Conservation (phyloP, 2,329 filamentous ascomycete species). For the Nigrospora osmanthi region DNA sequence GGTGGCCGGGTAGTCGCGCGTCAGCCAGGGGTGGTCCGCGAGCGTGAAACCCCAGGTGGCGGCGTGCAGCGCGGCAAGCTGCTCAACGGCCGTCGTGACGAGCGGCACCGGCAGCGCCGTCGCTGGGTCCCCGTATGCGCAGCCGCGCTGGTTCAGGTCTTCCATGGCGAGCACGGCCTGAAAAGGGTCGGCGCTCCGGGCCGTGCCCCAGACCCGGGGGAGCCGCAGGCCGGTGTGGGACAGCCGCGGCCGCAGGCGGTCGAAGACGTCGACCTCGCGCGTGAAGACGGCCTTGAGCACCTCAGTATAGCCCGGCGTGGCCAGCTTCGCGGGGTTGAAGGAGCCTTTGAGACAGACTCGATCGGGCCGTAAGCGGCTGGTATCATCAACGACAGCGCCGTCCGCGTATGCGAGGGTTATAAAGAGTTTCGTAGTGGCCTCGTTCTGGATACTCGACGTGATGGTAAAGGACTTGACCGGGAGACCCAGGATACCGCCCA, state of each 20-base stretch:
- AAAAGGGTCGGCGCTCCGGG: slow-evolving; percentile 13
- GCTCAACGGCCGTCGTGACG: slow-evolving; percentile 25
- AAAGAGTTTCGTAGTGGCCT: slow-evolving; percentile 18
- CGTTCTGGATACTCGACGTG: slow-evolving; percentile 13
- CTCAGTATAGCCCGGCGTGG: slow-evolving; percentile 20
- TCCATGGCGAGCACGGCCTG: slow-evolving; percentile 30
- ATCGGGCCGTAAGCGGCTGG: slow-evolving; percentile 7
- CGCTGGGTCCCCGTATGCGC: slow-evolving; percentile 24
- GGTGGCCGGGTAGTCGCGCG: slow-evolving; percentile 27
- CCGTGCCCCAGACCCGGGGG: slow-evolving; percentile 27
- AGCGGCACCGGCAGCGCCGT: slow-evolving; percentile 19
- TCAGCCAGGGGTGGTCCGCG: slow-evolving; percentile 19
- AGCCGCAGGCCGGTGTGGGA: slow-evolving; percentile 16
- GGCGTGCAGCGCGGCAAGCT: slow-evolving; percentile 32
- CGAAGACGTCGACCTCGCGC: slow-evolving; percentile 29
- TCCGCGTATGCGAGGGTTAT: slow-evolving; percentile 12
- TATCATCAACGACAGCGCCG: background rate
- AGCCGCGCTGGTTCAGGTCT: slow-evolving; percentile 23
- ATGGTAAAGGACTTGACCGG: slow-evolving; percentile 13
- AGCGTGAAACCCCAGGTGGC: slow-evolving; percentile 24
- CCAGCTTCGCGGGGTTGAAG: slow-evolving; percentile 26
- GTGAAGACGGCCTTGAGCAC: slow-evolving; percentile 12
- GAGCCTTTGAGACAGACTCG: slow-evolving; percentile 29
- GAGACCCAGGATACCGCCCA: slow-evolving; percentile 16
- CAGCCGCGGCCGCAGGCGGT: slow-evolving; percentile 22